phyloP scores from a whole-genome alignment of 2,329 filamentous ascomycete genomes.

The Trichoderma arundinaceum region DNA sequence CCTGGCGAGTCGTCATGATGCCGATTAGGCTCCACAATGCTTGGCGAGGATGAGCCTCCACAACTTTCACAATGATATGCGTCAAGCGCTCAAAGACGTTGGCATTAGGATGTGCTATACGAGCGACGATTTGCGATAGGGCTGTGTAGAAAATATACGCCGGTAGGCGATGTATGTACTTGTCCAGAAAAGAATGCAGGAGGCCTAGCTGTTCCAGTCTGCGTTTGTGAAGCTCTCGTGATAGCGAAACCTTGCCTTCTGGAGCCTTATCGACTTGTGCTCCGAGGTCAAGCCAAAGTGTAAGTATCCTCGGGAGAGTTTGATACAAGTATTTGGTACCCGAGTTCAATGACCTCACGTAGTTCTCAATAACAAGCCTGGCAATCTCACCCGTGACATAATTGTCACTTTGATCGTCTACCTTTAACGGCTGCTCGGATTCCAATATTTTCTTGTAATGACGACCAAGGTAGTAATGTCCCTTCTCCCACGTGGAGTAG shows the following conservation, averaged over 20 bases:
- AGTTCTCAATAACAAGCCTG: conserved; percentile 92
- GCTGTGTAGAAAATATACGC: conserved; percentile 81
- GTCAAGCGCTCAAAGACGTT: conserved; percentile 79
- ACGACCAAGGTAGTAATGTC: conserved; percentile 93
- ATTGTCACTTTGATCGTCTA: conserved; percentile 76
- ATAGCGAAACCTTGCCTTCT: conserved; percentile 59
- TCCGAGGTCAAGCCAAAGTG: conserved; percentile 92
- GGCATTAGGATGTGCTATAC: conserved; percentile 84
- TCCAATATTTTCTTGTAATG: conserved; percentile 97
- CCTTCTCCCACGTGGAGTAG: conserved; percentile 84
- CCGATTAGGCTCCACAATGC: conserved; percentile 90
- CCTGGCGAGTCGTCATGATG: conserved; percentile 79
- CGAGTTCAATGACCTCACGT: conserved; percentile 81
- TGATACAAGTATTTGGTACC: conserved; percentile 97
- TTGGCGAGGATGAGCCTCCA: conserved; percentile 85
- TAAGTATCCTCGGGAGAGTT: conserved; percentile 87
- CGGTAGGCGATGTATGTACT: conserved; percentile 75
- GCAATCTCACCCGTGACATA: conserved; percentile 82
- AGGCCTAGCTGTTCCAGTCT: conserved; percentile 70
- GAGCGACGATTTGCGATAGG: conserved; percentile 91
- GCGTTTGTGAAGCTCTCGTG: conserved; percentile 57
- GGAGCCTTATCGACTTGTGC: conserved; percentile 71
- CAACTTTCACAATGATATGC: conserved; percentile 84
- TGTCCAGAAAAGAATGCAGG: conserved; percentile 77
- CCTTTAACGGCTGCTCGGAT: conserved; percentile 78